A percentile compares a stretch with the other conserved stretches of the same genome.
Conservation (phyloP, 1,284 basidiomycete species). For the Mrakiaceae sp. region DNA sequence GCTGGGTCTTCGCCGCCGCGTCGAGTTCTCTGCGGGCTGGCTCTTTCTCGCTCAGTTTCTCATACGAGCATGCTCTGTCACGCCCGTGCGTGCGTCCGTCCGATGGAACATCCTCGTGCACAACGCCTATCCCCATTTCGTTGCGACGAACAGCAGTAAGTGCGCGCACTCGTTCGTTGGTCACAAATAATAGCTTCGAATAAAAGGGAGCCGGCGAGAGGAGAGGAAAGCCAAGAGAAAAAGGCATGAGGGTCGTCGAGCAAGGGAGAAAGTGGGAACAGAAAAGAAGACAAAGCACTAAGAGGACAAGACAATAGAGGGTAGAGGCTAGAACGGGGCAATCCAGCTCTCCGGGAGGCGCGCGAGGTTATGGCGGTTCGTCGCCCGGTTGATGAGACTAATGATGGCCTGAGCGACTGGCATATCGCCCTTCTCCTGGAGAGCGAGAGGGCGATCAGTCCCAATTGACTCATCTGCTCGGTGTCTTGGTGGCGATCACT, state of each 20-base stretch:
- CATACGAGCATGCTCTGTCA: too few relatives aligned
- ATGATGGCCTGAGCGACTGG: conserved; percentile 73
- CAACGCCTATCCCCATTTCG: too few relatives aligned
- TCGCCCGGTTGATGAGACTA: conserved; percentile 60
- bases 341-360: conserved; percentile 62
- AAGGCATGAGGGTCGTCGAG: neutral
- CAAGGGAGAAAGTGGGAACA: neutral
- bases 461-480: neutral
- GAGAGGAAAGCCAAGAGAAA: neutral
- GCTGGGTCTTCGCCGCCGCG: too few relatives aligned
- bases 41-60: too few relatives aligned
- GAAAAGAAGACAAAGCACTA: neutral
- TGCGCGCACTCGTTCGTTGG: too few relatives aligned
- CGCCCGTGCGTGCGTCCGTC: too few relatives aligned
- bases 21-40: too few relatives aligned
- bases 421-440: conserved; percentile 20
- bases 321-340: conserved; percentile 59
- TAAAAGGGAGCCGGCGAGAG: neutral
- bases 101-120: too few relatives aligned
- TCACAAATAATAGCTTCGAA: too few relatives aligned
- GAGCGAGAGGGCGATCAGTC: neutral
- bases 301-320: neutral
- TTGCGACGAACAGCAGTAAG: too few relatives aligned
- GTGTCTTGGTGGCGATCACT: conserved; percentile 21
- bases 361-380: conserved; percentile 41